These are phyloP conservation scores for Cyberlindnera euphorbiae DNA, from an alignment of 805 yeast species.

Conservation along the genomic window DNA sequence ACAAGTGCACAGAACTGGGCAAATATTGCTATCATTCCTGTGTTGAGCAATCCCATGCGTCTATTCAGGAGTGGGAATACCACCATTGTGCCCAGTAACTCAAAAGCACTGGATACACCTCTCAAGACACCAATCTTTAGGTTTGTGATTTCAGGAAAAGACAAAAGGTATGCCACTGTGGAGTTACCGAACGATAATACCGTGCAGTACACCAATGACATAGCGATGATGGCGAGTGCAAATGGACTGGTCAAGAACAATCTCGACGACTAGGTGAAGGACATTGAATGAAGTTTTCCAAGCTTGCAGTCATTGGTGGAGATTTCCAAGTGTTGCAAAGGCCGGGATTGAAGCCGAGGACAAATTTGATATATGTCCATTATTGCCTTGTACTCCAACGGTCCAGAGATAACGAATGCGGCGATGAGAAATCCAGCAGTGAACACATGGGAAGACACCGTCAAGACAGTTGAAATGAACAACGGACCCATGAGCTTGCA, in stretches of 20 bases:
- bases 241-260: slow-evolving; percentile 25
- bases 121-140: slow-evolving; percentile 30
- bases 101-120: slow-evolving; percentile 30
- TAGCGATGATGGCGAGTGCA: slow-evolving; percentile 29
- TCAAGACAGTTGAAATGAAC: slow-evolving; percentile 29
- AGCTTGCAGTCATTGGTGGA: neutral
- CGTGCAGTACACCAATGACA: slow-evolving; percentile 30
- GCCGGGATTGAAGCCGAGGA: slow-evolving; percentile 16
- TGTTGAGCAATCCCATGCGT: slow-evolving; percentile 25
- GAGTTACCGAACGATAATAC: slow-evolving; percentile 36
- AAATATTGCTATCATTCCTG: slow-evolving; percentile 29
- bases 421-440: slow-evolving; percentile 27
- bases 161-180: slow-evolving; percentile 32
- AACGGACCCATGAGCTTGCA: slow-evolving; percentile 36
- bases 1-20: slow-evolving; percentile 27
- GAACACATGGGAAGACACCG: slow-evolving; percentile 19
- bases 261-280: slow-evolving; percentile 12
- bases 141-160: slow-evolving; percentile 27
- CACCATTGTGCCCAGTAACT: slow-evolving; percentile 29
- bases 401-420: slow-evolving; percentile 27
- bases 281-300: slow-evolving; percentile 2
- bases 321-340: neutral
- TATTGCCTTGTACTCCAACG: slow-evolving; percentile 31
- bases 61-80: slow-evolving; percentile 27
- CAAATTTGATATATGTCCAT: slow-evolving; percentile 29